These are phyloP conservation scores for Quercus lobata DNA, from an alignment of 331 rosid genomes.

Conservation along the genomic window DNA sequence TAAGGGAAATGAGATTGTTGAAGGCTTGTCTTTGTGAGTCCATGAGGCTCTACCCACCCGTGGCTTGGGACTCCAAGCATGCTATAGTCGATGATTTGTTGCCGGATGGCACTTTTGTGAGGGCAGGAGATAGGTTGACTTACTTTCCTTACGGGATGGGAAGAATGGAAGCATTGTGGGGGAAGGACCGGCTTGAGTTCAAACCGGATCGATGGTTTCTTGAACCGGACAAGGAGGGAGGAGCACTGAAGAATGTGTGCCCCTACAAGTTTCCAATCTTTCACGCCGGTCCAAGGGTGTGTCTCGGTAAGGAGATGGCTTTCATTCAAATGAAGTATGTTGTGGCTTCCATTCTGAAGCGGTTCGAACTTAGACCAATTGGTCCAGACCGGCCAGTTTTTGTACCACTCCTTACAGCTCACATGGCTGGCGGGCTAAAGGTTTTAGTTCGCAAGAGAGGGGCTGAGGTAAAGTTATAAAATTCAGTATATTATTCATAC, in stretches of 20 bases:
- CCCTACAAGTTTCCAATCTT: slow-evolving; percentile 68
- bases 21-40: slow-evolving; percentile 79
- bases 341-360: slow-evolving; percentile 55
- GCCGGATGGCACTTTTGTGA: slow-evolving; percentile 66
- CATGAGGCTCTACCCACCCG: slow-evolving; percentile 87
- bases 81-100: slow-evolving; percentile 53
- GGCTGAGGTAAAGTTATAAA: neutral
- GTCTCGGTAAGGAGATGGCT: slow-evolving; percentile 90
- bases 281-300: slow-evolving; percentile 96
- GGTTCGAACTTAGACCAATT: slow-evolving; percentile 44
- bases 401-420: slow-evolving; percentile 86
- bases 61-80: slow-evolving; percentile 92
- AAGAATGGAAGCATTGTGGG: slow-evolving; percentile 84
- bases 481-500: neutral
- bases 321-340: slow-evolving; percentile 76
- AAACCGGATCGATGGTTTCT: slow-evolving; percentile 78
- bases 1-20: slow-evolving; percentile 46
- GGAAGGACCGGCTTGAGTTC: slow-evolving; percentile 64
- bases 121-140: slow-evolving; percentile 77
- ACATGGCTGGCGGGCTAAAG: slow-evolving; percentile 86
- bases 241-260: slow-evolving; percentile 36
- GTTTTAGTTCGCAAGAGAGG: slow-evolving; percentile 51
- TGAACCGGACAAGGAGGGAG: slow-evolving; percentile 32
- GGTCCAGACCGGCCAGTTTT: slow-evolving; percentile 45
- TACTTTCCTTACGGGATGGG: slow-evolving; percentile 97